phyloP scores from a whole-genome alignment of 2,329 filamentous ascomycete species.

The Talaromyces sp. region DNA sequence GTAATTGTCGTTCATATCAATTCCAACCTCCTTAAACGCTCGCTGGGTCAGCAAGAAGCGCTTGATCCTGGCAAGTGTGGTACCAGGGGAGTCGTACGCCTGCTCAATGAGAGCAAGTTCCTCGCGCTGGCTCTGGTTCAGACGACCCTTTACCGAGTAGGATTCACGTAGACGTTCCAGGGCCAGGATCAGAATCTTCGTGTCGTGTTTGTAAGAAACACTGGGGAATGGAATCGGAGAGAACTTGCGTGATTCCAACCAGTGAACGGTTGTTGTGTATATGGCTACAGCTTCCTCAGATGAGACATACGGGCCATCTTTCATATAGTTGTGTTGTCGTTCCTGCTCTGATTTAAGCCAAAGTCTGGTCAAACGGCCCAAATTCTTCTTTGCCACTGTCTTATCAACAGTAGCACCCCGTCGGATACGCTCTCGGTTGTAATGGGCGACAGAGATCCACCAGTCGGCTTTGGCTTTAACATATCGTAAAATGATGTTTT shows the following conservation, averaged over 20 bases:
- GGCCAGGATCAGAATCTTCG: slow-evolving; percentile 94
- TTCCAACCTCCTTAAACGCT: slow-evolving; percentile 98
- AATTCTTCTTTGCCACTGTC: slow-evolving; percentile 98
- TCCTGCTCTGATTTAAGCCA: slow-evolving; percentile 99
- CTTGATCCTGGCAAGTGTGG: slow-evolving; percentile 93
- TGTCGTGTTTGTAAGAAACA: slow-evolving; percentile 99
- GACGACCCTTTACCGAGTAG: slow-evolving; percentile 92
- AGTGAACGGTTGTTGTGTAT: slow-evolving; percentile 97
- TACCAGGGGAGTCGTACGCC: slow-evolving; percentile 95
- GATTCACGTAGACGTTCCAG: slow-evolving; percentile 88
- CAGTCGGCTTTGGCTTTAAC: slow-evolving; percentile 99
- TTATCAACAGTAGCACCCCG: slow-evolving; percentile 97
- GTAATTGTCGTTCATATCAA: slow-evolving; percentile 99
- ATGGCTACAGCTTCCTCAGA: slow-evolving; percentile 98
- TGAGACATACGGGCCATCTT: slow-evolving; percentile 96
- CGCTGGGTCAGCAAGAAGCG: slow-evolving; percentile 93
- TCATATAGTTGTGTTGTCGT: slow-evolving; percentile 98
- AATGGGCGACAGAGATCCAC: slow-evolving; percentile 99
- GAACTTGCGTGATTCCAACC: slow-evolving; percentile 97
- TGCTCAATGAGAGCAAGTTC: slow-evolving; percentile 96
- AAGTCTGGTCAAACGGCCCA: slow-evolving; percentile 85
- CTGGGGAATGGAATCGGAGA: slow-evolving; percentile 98
- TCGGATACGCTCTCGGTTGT: slow-evolving; percentile 95
- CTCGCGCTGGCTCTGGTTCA: slow-evolving; percentile 97
- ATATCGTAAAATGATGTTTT: slow-evolving; percentile 97